Conservation (phyloP, 345 rosid species). For the Salix dunnii region DNA sequence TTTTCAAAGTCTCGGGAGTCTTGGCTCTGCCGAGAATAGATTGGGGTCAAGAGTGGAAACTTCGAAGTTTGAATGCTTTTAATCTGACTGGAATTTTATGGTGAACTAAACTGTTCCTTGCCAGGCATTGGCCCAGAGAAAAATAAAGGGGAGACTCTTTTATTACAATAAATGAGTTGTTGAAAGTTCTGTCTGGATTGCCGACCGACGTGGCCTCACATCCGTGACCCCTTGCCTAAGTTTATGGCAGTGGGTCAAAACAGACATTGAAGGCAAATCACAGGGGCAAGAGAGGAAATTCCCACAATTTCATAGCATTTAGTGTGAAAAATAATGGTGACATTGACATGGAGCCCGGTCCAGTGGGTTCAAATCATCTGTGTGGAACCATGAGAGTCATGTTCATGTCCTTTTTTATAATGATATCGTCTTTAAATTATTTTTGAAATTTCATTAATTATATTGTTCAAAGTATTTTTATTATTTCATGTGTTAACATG, state of each 20-base stretch:
- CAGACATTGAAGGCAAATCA: not conserved
- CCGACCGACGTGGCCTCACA: not conserved
- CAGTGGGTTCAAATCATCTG: too few species aligned
- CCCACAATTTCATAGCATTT: not conserved
- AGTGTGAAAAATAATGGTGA: not conserved
- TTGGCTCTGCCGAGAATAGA: not conserved
- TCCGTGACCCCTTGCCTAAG: not conserved
- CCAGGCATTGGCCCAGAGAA: not conserved
- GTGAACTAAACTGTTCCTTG: not conserved
- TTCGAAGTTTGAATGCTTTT: not conserved
- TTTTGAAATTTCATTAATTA: too few species aligned
- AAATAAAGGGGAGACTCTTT: not conserved
- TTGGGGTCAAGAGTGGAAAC: not conserved
- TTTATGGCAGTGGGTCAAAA: not conserved
- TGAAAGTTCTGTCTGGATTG: not conserved
- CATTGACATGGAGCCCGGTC: not conserved
- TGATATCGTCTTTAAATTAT: too few species aligned
- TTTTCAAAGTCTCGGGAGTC: not conserved
- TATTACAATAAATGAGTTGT: not conserved
- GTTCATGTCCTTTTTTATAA: too few species aligned
- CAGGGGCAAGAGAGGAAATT: not conserved
- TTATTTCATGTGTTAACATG: too few species aligned
- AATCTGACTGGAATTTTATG: not conserved
- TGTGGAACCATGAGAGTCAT: too few species aligned
- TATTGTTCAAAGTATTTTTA: too few species aligned